A percentile compares a stretch with the other conserved stretches of the same genome.
Evolutionary conservation across 805 yeast genomes (phyloP).

Genomic region (Yarrowia sp.): DNA sequence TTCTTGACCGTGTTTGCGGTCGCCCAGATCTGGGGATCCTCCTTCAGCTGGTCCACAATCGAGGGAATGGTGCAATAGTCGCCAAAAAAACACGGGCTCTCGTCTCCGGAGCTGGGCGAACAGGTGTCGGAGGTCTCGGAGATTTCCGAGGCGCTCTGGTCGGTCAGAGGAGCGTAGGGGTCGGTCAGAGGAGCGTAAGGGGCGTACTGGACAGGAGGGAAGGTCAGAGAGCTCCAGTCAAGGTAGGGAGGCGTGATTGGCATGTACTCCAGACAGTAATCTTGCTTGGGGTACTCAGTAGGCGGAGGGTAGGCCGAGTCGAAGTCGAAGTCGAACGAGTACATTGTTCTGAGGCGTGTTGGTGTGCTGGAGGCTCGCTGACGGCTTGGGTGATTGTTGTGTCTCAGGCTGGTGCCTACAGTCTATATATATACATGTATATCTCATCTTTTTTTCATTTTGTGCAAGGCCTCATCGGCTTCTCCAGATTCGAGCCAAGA

Average conservation of each 20-base stretch:
- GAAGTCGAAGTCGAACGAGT: background rate
- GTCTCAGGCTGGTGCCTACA: background rate
- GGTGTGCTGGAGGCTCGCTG: too few relatives aligned
- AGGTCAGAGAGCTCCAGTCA: constrained; percentile 1
- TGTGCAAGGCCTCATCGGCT: constrained; percentile 5
- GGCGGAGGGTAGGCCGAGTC: background rate
- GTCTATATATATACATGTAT: background rate
- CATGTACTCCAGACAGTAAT: background rate
- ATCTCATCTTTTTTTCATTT: background rate
- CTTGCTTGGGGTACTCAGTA: background rate
- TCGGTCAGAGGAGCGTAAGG: background rate
- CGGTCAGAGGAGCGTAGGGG: background rate
- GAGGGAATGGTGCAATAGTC: background rate
- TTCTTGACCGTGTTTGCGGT: constrained; percentile 7
- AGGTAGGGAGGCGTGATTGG: constrained; percentile 4
- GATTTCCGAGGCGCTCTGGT: background rate
- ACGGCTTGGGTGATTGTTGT: background rate
- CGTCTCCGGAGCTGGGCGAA: background rate
- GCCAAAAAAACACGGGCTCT: background rate
- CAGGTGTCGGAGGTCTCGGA: background rate
- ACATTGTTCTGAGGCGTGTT: too few relatives aligned
- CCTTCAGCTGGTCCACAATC: background rate
- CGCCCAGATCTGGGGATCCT: background rate
- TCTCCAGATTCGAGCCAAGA: constrained; percentile 10
- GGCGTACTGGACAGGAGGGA: background rate